Base-by-base conservation (phyloP, 306 rosid species). In the Crotalaria pallida region DNA sequence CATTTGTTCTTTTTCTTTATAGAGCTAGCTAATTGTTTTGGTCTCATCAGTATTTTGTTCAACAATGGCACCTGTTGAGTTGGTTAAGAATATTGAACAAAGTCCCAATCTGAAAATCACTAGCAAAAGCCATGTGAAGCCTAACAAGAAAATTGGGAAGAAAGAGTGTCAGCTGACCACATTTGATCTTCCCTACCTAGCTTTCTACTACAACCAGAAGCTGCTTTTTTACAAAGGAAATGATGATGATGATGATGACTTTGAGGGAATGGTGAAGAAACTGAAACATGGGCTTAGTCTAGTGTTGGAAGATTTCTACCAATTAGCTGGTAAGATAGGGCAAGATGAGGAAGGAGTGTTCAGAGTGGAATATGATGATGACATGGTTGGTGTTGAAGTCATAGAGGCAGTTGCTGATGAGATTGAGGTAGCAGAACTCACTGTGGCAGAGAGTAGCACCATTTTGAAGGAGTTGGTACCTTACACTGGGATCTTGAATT, bases 161-260 rank as follows among this genome's bases (percentile, higher is more conserved):
- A 86, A 87, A 29, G 84, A 87, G 67, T 94, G 67, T 6, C 97
- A 85, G 12, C 50, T 94, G 23, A 76, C 84, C 18, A 90, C 98
- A 10, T 94, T 90, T 76, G 98, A 94, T 53, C 88, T 90, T 10
- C 98, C 98, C 2, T 94, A 94, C 52, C 51, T 94, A 10, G 98
- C 98, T n/a, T 94, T 94, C 45, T 94, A 88, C 86, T 94, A 94
- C 85, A 94, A 94, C 87, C 98, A 94, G 55, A 94, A 94, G 87
- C 59, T 94, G 3, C 41, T 94, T 10, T 77, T 94, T 22, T 94
- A 88, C 88, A 83, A 79, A 36, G 97, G 88, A 0, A 24, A 24
- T 24, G 27, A 24, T 24, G 1, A 24, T 24, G 1, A 24, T 24
- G 76, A 26, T 0, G 7, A 31, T 34, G 86, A 81, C 57, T 90